These are phyloP conservation scores for Harringtonia aguacate DNA, from an alignment of 2,329 filamentous ascomycete species.

Conservation along the genomic window DNA sequence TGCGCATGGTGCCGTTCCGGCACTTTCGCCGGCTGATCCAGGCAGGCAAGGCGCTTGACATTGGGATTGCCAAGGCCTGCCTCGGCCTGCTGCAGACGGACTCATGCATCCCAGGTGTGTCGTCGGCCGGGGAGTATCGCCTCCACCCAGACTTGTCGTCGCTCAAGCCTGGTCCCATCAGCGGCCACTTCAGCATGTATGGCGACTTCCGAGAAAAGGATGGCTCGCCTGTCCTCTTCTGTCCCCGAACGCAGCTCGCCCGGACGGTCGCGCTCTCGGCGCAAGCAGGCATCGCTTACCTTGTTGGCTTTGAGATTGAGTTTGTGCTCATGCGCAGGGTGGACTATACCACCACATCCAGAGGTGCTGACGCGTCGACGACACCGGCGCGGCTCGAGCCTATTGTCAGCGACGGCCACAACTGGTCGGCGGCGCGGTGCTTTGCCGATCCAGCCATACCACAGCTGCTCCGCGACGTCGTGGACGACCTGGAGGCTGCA, in stretches of 20 bases:
- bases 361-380: no score
- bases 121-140: constrained; percentile 53
- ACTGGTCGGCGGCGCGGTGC: constrained; percentile 57
- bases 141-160: constrained; percentile 56
- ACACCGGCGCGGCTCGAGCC: constrained; percentile 21
- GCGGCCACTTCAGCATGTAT: constrained; percentile 54
- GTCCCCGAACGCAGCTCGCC: constrained; percentile 55
- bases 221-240: constrained; percentile 39
- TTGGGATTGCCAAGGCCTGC: constrained; percentile 54
- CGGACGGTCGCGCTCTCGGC: constrained; percentile 40
- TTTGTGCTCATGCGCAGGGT: constrained; percentile 54
- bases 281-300: constrained; percentile 42
- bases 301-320: constrained; percentile 75
- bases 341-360: neutral
- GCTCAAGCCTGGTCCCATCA: constrained; percentile 45
- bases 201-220: constrained; percentile 52
- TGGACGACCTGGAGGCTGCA: constrained; percentile 44
- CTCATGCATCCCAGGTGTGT: constrained; percentile 36
- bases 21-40: constrained; percentile 38
- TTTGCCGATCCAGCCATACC: constrained; percentile 47
- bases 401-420: constrained; percentile 52
- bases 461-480: constrained; percentile 55
- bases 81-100: constrained; percentile 63
- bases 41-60: constrained; percentile 29
- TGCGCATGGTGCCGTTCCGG: constrained; percentile 56